Evolutionary conservation across 768 basidiomycete species (phyloP).

Genomic region (Melanogaster broomeanus): DNA sequence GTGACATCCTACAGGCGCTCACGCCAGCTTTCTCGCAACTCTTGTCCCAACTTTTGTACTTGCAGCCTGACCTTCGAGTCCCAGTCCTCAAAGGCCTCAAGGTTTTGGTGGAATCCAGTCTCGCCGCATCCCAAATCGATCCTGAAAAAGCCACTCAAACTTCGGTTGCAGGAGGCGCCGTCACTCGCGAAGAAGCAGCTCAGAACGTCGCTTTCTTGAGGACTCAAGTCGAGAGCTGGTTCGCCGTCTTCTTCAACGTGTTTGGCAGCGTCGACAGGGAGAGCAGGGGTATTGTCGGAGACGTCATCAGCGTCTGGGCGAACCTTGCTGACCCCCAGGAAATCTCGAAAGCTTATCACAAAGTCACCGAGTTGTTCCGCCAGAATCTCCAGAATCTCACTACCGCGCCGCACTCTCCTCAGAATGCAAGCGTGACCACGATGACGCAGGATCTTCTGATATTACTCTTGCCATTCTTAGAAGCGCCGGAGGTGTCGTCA

Average conservation of each 20-base stretch:
- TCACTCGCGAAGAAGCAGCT: conserved; percentile 60
- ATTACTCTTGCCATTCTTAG: conserved; percentile 77
- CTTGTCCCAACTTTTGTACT: conserved; percentile 92
- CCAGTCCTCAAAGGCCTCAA: conserved; percentile 82
- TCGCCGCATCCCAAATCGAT: conserved; percentile 44
- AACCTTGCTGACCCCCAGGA: conserved; percentile 79
- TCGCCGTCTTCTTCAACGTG: conserved; percentile 96
- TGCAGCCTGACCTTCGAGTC: conserved; percentile 80
- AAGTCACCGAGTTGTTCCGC: conserved; percentile 72
- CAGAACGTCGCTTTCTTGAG: conserved; percentile 73
- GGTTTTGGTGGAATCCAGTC: conserved; percentile 79
- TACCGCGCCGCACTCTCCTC: conserved; percentile 32
- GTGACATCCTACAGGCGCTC: conserved; percentile 55
- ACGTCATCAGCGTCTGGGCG: conserved; percentile 87
- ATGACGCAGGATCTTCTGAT: conserved; percentile 85
- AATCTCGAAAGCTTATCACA: conserved; percentile 76
- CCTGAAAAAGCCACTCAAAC: conserved; percentile 30
- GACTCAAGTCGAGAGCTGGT: conserved; percentile 86
- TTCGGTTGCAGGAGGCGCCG: conserved; percentile 24
- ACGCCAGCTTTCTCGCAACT: conserved; percentile 80
- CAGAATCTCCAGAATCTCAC: conserved; percentile 53
- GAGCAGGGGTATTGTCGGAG: conserved; percentile 73
- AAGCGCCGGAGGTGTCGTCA: conserved; percentile 54
- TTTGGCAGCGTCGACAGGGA: conserved; percentile 85
- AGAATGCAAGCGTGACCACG: conserved; percentile 48